A percentile compares a stretch with the other conserved stretches of the same genome.
Conservation (phyloP, 2,329 filamentous ascomycete genomes). For the Clonostachys rosea region DNA sequence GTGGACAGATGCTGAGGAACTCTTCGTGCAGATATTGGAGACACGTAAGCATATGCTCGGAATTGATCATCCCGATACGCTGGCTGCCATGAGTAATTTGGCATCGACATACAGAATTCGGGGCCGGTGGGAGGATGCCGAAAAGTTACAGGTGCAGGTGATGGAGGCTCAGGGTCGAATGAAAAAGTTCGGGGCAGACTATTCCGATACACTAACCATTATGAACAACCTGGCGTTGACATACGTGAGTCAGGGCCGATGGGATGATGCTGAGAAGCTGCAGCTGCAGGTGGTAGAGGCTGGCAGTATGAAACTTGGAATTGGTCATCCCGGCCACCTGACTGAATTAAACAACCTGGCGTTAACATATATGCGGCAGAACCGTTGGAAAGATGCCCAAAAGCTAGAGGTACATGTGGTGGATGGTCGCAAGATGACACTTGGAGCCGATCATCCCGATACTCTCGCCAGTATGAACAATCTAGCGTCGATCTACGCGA, state of each 20-base stretch:
- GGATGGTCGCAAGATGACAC: background rate
- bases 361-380: background rate
- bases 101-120: background rate
- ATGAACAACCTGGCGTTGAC: background rate
- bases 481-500: conserved; percentile 1
- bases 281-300: conserved; percentile 7
- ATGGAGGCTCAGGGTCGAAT: conserved; percentile 3
- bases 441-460: background rate
- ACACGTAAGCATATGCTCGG: conserved; percentile 3
- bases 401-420: background rate
- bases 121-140: conserved; percentile 3
- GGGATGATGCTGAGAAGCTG: conserved; percentile 5
- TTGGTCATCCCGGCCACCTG: background rate
- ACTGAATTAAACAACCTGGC: background rate
- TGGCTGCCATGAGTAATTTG: background rate
- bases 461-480: background rate
- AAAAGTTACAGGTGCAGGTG: conserved; percentile 1
- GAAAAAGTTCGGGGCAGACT: background rate
- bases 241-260: conserved; percentile 1
- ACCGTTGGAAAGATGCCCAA: conserved; percentile 2
- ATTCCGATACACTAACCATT: background rate
- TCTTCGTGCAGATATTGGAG: background rate
- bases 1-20: background rate
- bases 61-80: conserved; percentile 4
- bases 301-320: conserved; percentile 11